Evolutionary conservation across 441 rosid genomes (phyloP), one percentile per base, ranked within the genome.

Genomic region (Croton laevigatus): DNA sequence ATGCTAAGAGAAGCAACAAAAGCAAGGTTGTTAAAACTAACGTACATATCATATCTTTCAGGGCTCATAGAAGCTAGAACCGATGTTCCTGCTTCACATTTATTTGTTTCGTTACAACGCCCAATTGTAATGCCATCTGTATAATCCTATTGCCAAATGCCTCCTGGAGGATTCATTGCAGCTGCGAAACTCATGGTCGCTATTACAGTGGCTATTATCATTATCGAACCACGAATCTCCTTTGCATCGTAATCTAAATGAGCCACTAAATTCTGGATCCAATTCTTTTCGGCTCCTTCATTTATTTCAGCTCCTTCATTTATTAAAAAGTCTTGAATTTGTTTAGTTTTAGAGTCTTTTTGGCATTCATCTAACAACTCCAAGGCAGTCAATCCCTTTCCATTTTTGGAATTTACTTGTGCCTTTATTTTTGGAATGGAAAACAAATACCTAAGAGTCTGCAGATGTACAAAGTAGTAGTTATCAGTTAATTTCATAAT

Each of bases 21-120:
- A n/a, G n/a, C n/a, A n/a, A n/a, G n/a, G n/a, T n/a, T 45, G 12
- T 63, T 71, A 38, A 0, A 16, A 2, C 27, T 42, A 2, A 42
- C 0, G 53, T 53, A 53, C 4, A 0, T 0, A 17, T 5, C 53
- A 6, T 53, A 57, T 14, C 0, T 0, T 0, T 23, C 1, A 14
- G 48, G 62, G 6, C 54, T 16, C 1, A 32, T 20, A 65, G 66
- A 61, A 8, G 72, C 71, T 36, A 70, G 19, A 0, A 81, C 73
- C 19, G 81, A 19, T 27, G 78, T 84, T 16, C 87, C 87, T 3
- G 76, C 82, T 75, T 69, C 65, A 27, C 57, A 69, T 58, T 44
- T 5, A 16, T 69, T 58, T 2, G 65, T 45, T 7, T 36, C 20
- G 3, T 22, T 55, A 62, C 68, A 60, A 4, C 0, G 32, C 9